Evolutionary conservation across 1,284 basidiomycete species (phyloP), one percentile per base, ranked within the genome.

Genomic region (Porogramme epimiltina): DNA sequence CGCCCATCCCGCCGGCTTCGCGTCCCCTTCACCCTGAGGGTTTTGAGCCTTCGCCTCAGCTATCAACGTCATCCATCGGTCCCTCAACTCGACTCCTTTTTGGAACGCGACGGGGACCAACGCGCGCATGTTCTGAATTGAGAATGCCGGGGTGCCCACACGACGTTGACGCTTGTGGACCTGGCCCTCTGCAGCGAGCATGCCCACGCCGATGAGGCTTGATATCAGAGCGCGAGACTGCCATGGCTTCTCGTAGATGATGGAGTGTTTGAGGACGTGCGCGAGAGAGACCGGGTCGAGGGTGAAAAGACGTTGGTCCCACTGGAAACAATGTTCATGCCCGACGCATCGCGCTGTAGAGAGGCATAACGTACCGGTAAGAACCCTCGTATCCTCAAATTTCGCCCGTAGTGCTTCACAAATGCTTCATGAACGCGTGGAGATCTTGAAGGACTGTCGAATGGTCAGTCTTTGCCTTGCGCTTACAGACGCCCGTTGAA

Each of bases 171-270:
- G 84, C 60, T 80, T 88, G 69, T 91, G 87, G 19, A 83, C 72
- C 26, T 77, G 73, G 1, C 89, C 89, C 66, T 92, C 90, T 1
- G 88, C 82, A 19, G 87, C 80, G 26, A 91, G 78, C 80, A 91
- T 83, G 2, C 89, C 89, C 55, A 81, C 80, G 0, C 90, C 89
- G 58, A 92, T 89, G 52, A 92, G 77, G 54, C 75, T 73, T n/a
- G 82, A 79, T 36, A 92, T 90, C 45, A 91, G 66, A 34, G 76
- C 73, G 34, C 89, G 81, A 2, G 89, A 88, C 59, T 85, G 84
- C 84, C 82, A 87, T 15, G 90, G 89, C 61, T 92, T 92, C 67
- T 91, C 84, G 64, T 91, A 92, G 24, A 83, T 73, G 16, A 75
- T 75, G 0, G 80, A 76, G 53, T 89, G 76, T 65, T 88, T 90